A percentile compares a stretch with the other conserved stretches of the same genome.
These are phyloP conservation scores for Penstemon newberryi DNA, from an alignment of 257 asterid genomes.

Conservation along the genomic window DNA sequence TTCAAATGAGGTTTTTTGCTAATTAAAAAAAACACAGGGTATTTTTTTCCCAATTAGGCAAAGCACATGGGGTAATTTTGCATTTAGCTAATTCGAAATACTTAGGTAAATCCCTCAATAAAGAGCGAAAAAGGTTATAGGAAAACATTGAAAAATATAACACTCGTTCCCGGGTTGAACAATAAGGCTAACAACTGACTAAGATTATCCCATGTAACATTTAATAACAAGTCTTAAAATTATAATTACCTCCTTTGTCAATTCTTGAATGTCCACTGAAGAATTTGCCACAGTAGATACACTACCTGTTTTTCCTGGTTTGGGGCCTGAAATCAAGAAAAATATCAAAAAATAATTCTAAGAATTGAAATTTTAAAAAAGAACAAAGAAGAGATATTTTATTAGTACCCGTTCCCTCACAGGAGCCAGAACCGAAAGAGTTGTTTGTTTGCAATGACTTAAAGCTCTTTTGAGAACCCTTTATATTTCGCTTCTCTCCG, in stretches of 20 bases:
- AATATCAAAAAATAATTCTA: conserved; percentile 16
- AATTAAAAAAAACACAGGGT: too few relatives aligned
- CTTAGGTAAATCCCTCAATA: too few relatives aligned
- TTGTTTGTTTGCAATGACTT: conserved; percentile 73
- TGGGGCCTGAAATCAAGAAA: conserved; percentile 44
- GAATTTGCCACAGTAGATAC: conserved; percentile 30
- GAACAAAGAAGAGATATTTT: conserved; percentile 26
- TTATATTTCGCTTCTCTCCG: conserved; percentile 60
- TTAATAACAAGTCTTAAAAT: too few relatives aligned
- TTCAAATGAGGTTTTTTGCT: too few relatives aligned
- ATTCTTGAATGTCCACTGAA: conserved; percentile 48
- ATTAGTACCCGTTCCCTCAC: conserved; percentile 42
- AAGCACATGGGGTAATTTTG: too few relatives aligned
- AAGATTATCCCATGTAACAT: too few relatives aligned
- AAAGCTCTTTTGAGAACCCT: conserved; percentile 54
- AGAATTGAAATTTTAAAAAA: conserved; percentile 6
- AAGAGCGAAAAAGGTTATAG: too few relatives aligned
- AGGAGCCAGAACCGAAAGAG: conserved; percentile 33
- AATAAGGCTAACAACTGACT: too few relatives aligned
- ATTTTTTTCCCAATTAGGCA: too few relatives aligned
- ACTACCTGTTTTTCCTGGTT: conserved; percentile 43
- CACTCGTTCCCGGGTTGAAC: not conserved
- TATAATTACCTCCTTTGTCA: conserved; percentile 62
- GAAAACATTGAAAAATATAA: not conserved
- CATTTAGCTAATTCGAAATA: too few relatives aligned